Conservation (phyloP, 2,329 filamentous ascomycete genomes). For the Chaetomiaceae sp. region DNA sequence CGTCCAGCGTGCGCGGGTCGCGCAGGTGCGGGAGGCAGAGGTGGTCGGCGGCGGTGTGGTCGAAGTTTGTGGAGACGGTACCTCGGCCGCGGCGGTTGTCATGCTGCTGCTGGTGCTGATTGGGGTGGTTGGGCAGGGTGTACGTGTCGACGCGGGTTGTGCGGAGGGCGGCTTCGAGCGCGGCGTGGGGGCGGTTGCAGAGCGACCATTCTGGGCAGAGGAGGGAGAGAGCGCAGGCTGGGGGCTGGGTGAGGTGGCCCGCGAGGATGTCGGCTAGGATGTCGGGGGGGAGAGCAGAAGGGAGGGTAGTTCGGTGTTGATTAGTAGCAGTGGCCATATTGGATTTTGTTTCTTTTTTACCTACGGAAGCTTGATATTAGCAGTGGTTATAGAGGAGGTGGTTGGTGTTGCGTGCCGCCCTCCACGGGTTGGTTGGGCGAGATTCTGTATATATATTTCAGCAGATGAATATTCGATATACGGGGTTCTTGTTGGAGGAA, state of each 20-base stretch:
- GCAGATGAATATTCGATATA: not conserved
- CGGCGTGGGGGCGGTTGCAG: slow-evolving; percentile 1
- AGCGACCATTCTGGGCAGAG: slow-evolving; percentile 13
- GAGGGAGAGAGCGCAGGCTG: slow-evolving; percentile 8
- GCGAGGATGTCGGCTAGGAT: slow-evolving; percentile 12
- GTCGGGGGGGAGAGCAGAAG: slow-evolving; percentile 6
- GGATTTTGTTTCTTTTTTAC: too few relatives aligned
- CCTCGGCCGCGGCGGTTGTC: not conserved
- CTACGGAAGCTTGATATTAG: too few relatives aligned
- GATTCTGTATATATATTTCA: not conserved
- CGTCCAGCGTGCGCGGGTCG: not conserved
- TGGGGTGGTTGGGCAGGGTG: not conserved
- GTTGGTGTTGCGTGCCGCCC: too few relatives aligned
- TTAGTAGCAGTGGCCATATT: not conserved
- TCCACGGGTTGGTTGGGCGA: not conserved
- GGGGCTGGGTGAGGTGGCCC: not conserved
- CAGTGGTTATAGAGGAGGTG: too few relatives aligned
- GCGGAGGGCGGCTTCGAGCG: slow-evolving; percentile 3
- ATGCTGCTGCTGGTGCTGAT: too few relatives aligned
- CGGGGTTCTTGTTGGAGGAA: not conserved
- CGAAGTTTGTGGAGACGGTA: slow-evolving; percentile 2
- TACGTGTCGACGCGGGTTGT: slow-evolving; percentile 14
- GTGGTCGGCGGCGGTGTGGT: not conserved
- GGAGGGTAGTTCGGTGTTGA: not conserved
- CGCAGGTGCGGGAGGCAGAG: not conserved